phyloP scores from a whole-genome alignment of 768 basidiomycete species.

The Cystobasidium tubakii region DNA sequence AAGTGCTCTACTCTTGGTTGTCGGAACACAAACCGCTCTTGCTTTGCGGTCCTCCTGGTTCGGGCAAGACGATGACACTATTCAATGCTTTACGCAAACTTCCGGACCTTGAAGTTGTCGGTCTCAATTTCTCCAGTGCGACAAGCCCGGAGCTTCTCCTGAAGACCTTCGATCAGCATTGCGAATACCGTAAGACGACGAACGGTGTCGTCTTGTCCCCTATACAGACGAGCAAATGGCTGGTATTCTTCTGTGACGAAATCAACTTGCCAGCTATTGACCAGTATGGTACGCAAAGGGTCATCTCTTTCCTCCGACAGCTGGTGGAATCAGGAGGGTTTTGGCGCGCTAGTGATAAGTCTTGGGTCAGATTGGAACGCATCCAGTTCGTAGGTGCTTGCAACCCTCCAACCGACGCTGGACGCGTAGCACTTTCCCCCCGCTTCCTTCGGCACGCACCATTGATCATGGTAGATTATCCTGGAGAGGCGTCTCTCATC shows the following conservation, averaged over 20 bases:
- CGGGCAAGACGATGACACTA: conserved; percentile 98
- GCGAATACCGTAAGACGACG: conserved; percentile 96
- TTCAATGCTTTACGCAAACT: conserved; percentile 96
- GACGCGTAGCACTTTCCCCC: conserved; percentile 94
- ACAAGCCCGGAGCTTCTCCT: conserved; percentile 96
- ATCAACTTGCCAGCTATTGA: conserved; percentile 95
- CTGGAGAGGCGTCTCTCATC: conserved; percentile 89
- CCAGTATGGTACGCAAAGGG: conserved; percentile 96
- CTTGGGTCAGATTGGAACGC: conserved; percentile 96
- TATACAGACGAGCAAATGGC: conserved; percentile 89
- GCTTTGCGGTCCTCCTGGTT: conserved; percentile 98
- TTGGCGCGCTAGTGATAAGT: conserved; percentile 87
- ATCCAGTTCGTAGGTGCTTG: conserved; percentile 99
- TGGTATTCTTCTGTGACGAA: conserved; percentile 99
- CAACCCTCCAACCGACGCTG: conserved; percentile 97
- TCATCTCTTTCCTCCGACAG: conserved; percentile 96
- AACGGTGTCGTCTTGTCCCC: conserved; percentile 96
- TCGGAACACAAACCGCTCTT: conserved; percentile 97
- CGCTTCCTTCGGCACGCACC: conserved; percentile 97
- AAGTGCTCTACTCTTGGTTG: conserved; percentile 96
- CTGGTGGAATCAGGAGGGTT: conserved; percentile 90
- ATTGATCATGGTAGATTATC: conserved; percentile 97
- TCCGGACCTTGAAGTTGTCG: conserved; percentile 97
- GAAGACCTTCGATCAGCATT: conserved; percentile 99
- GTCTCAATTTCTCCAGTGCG: conserved; percentile 97